Evolutionary conservation across 371 early-diverging fungal genomes (phyloP), one percentile per base, ranked within the genome.

Genomic region (Mortierella sp.): DNA sequence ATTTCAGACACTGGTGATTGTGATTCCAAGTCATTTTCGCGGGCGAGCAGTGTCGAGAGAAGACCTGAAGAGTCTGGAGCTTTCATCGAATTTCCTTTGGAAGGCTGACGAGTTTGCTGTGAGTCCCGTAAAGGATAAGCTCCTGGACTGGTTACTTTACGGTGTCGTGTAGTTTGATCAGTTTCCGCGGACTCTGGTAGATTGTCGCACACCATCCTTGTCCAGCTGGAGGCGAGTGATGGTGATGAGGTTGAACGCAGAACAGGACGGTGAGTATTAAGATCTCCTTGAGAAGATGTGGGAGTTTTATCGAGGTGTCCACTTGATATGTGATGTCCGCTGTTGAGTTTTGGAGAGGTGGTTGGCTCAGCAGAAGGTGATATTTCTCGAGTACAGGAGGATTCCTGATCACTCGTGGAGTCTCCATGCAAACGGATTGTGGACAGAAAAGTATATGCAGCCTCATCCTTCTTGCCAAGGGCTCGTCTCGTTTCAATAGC

Each of bases 221-320:
- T 55, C 70, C 61, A 70, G 26, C 43, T 45, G 8, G 65, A 45
- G 10, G 40, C 31, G 22, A 73, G 66, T 5, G 80, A 67, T 5
- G 80, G 80, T 9, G 75, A 64, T 22, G 80, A 79, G 13, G 67
- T 19, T 28, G 80, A 70, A 17, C 75, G 74, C 45, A 63, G 58
- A 7, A 70, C 31, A 26, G 62, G 49, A 26, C 29, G 49, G 1
- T 32, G 40, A 17, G 61, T 42, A 28, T 13, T 8, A 9, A 62
- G 51, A 34, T 61, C 45, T 40, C 43, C 40, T 7, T 68, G 62
- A 3, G 67, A 53, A 15, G 43, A 49, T 13, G 34, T 26, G 10
- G 29, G 17, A 5, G 61, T 31, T 37, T 17, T 19, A 19, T 28
- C 8, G 9, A 34, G 29, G 17, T 28, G 9, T 19, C 40, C 13